Evolutionary conservation across 352 stramenopile species (phyloP).

Genomic region (Phytophthora macrochlamydospora): DNA sequence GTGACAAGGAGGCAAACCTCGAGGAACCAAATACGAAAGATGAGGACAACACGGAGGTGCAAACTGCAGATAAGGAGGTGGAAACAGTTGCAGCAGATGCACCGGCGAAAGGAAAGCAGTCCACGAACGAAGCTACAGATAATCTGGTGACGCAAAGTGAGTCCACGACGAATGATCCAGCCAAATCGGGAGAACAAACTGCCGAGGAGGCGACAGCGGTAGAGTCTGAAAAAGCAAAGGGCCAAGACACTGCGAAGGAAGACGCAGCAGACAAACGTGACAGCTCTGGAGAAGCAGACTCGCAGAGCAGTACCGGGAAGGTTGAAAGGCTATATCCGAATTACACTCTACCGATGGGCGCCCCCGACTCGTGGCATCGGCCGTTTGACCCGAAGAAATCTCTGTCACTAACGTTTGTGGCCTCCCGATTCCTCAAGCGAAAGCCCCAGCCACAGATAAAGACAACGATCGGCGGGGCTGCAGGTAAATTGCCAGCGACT

Average conservation of each 20-base stretch:
- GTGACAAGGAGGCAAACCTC: not conserved
- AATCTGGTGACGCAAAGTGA: not conserved
- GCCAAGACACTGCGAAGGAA: no score
- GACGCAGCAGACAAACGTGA: no score
- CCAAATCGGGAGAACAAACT: no score
- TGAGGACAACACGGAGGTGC: slow-evolving; percentile 1
- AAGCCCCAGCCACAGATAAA: slow-evolving; percentile 24
- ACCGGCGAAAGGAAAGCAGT: not conserved
- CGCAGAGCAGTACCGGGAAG: slow-evolving; percentile 11
- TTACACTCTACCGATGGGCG: slow-evolving; percentile 47
- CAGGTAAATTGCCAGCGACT: not conserved
- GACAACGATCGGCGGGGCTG: not conserved
- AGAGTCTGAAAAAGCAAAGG: no score
- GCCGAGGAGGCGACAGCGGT: no score
- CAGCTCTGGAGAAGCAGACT: not conserved
- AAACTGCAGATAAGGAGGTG: not conserved
- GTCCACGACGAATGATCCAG: no score
- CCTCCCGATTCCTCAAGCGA: slow-evolving; percentile 60
- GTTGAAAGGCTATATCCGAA: slow-evolving; percentile 42
- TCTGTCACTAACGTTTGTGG: slow-evolving; percentile 58
- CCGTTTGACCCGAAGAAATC: slow-evolving; percentile 48
- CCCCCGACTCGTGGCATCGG: slow-evolving; percentile 42
- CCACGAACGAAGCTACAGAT: not conserved
- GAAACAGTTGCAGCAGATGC: slow-evolving; percentile 15
- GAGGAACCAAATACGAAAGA: not conserved